Percentiles rank a stretch among this genome's conserved stretches.
Evolutionary conservation across 192 early-diverging fungal species (phyloP).

Genomic region (Backusella morwellensis): DNA sequence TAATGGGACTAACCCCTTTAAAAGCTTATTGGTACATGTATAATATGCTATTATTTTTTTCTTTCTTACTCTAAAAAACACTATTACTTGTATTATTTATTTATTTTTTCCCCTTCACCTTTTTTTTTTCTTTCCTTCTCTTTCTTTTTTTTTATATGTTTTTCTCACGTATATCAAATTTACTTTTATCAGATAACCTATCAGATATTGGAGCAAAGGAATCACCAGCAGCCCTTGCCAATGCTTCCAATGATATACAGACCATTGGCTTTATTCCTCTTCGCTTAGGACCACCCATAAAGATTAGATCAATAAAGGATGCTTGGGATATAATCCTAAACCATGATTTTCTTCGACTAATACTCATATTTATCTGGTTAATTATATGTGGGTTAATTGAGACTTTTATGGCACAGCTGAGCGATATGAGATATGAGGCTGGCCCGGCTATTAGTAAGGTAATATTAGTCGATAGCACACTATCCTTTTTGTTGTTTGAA

Average conservation of each 20-base stretch:
- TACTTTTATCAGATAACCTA: background rate
- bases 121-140: background rate
- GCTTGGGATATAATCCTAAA: constrained; percentile 14
- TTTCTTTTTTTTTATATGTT: background rate
- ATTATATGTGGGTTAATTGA: constrained; percentile 29
- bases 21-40: too few species aligned
- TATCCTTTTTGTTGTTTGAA: background rate
- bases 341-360: constrained; percentile 25
- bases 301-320: constrained; percentile 17
- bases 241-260: constrained; percentile 6
- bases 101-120: background rate
- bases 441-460: background rate
- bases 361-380: constrained; percentile 10
- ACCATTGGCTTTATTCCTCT: constrained; percentile 19
- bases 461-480: background rate
- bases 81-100: background rate
- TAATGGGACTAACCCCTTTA: background rate
- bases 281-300: constrained; percentile 18
- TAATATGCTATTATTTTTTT: background rate
- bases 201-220: constrained; percentile 5
- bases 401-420: constrained; percentile 22
- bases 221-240: background rate
- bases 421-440: constrained; percentile 25
- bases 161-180: constrained; percentile 1
- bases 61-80: background rate